phyloP scores from a whole-genome alignment of 768 basidiomycete species.

The Mycena venus region DNA sequence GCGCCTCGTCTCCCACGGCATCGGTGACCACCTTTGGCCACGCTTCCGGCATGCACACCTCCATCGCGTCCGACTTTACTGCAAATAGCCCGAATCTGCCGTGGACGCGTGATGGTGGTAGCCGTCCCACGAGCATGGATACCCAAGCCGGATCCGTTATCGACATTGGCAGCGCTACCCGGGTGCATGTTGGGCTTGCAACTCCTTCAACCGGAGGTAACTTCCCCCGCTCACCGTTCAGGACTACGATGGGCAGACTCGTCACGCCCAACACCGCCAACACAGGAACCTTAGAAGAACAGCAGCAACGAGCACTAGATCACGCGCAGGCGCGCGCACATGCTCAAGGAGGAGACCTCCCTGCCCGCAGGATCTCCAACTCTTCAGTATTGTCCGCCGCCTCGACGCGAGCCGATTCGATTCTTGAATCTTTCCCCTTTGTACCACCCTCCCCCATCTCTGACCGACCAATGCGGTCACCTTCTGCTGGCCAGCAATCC shows the following conservation, averaged over 20 bases:
- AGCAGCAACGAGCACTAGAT: conserved; percentile 74
- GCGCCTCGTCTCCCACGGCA: conserved; percentile 53
- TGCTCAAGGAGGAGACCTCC: conserved; percentile 62
- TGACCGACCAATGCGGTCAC: conserved; percentile 81
- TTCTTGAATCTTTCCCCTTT: conserved; percentile 89
- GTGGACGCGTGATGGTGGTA: conserved; percentile 56
- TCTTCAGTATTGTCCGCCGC: conserved; percentile 77
- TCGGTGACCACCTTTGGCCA: conserved; percentile 57
- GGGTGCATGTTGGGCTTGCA: conserved; percentile 71
- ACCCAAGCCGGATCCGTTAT: conserved; percentile 72
- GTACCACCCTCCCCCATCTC: conserved; percentile 92
- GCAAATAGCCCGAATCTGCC: conserved; percentile 56
- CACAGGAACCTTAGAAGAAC: conserved; percentile 65
- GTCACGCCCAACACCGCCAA: conserved; percentile 60
- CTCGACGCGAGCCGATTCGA: conserved; percentile 84
- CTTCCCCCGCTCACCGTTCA: conserved; percentile 61
- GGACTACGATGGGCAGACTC: conserved; percentile 75
- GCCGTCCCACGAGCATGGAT: conserved; percentile 72
- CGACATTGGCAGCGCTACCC: conserved; percentile 75
- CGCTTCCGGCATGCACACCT: conserved; percentile 40
- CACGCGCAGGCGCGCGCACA: conserved; percentile 73
- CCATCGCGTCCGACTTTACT: conserved; percentile 51
- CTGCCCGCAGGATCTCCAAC: conserved; percentile 67
- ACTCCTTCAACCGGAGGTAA: conserved; percentile 49
- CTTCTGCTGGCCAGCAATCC: conserved; percentile 73